These are phyloP conservation scores for Yamadazyma diospyri DNA, from an alignment of 1,139 yeast species.

Conservation along the genomic window DNA sequence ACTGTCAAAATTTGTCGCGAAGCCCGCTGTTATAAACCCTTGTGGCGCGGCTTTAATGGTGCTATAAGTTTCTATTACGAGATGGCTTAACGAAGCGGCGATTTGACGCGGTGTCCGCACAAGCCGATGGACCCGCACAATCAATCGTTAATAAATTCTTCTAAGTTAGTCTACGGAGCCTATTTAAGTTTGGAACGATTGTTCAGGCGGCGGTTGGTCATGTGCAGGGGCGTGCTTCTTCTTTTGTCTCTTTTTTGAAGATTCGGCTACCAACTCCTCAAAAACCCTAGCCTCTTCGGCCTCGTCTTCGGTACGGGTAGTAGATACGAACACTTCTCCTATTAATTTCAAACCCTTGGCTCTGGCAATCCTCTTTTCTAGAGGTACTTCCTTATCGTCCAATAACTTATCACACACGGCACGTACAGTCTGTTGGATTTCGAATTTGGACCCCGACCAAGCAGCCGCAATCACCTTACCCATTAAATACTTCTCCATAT, in stretches of 20 bases:
- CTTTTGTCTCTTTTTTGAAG: constrained; percentile 73
- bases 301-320: constrained; percentile 75
- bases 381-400: constrained; percentile 56
- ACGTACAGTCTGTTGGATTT: constrained; percentile 82
- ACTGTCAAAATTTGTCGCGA: not conserved
- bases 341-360: constrained; percentile 75
- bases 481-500: constrained; percentile 79
- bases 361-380: constrained; percentile 60
- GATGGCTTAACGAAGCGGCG: too few species aligned
- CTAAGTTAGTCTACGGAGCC: too few species aligned
- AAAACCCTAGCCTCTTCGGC: constrained; percentile 89
- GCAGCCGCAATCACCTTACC: constrained; percentile 94
- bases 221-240: constrained; percentile 21
- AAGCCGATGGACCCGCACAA: too few species aligned
- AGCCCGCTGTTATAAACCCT: too few species aligned
- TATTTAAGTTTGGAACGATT: not conserved
- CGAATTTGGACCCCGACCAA: constrained; percentile 92
- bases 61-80: too few species aligned
- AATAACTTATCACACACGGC: constrained; percentile 81
- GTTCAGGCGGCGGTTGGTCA: too few species aligned
- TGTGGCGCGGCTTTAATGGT: too few species aligned
- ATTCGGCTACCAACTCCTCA: constrained; percentile 90
- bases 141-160: too few species aligned
- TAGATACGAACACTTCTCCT: constrained; percentile 67
- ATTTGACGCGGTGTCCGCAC: too few species aligned